These are phyloP conservation scores for Plasmodium gaboni DNA, from an alignment of 169 alveolate genomes.

Conservation along the genomic window DNA sequence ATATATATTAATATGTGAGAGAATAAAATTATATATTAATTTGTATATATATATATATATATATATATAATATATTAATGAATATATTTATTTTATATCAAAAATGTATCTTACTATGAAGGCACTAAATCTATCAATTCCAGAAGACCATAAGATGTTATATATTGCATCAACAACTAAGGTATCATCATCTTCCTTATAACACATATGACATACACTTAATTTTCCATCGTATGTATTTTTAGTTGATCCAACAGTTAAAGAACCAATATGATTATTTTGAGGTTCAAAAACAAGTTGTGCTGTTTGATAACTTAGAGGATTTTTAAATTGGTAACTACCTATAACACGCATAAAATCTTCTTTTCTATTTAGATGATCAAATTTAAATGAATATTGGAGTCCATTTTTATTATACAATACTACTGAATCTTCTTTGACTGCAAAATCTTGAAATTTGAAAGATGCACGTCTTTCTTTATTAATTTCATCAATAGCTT, in stretches of 20 bases:
- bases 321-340: slow-evolving; percentile 13
- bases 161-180: slow-evolving; percentile 57
- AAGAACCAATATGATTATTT: slow-evolving; percentile 33
- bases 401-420: slow-evolving; percentile 42
- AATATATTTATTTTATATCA: neutral
- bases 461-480: slow-evolving; percentile 33
- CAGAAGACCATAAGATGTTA: slow-evolving; percentile 52
- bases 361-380: slow-evolving; percentile 14
- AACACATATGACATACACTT: slow-evolving; percentile 21
- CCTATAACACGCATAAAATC: slow-evolving; percentile 17
- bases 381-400: slow-evolving; percentile 35
- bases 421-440: slow-evolving; percentile 13
- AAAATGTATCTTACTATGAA: slow-evolving; percentile 11
- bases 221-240: slow-evolving; percentile 43
- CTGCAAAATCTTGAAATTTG: slow-evolving; percentile 23
- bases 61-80: neutral
- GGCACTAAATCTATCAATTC: slow-evolving; percentile 61
- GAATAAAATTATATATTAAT: neutral
- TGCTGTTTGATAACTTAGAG: slow-evolving; percentile 34
- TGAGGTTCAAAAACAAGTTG: slow-evolving; percentile 38
- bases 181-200: slow-evolving; percentile 40
- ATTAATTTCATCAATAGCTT: slow-evolving; percentile 52
- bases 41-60: neutral
- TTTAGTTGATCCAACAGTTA: slow-evolving; percentile 11
- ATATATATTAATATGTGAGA: neutral